Percentiles rank a stretch among this genome's conserved stretches.
Conservation (phyloP, 306 rosid genomes). For the Inga laurina region DNA sequence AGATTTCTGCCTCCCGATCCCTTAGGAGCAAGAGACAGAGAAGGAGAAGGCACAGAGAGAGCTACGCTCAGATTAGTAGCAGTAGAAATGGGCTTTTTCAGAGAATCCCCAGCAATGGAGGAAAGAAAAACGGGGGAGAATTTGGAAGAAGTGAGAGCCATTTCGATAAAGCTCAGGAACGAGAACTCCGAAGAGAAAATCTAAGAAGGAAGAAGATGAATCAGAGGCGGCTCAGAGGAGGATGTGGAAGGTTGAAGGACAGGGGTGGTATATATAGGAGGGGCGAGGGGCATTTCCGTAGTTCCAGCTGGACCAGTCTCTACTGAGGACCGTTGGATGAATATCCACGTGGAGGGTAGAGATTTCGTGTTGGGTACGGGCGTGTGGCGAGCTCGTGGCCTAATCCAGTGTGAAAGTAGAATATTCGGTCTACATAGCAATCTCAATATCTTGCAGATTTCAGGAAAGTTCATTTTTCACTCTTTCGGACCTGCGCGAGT, state of each 20-base stretch:
- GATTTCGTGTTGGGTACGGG: conserved; percentile 30
- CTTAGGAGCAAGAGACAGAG: not conserved
- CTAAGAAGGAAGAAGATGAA: not conserved
- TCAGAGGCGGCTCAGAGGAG: conserved; percentile 8
- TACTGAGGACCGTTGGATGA: conserved; percentile 37
- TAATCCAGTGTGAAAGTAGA: conserved; percentile 13
- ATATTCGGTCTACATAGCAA: conserved; percentile 32
- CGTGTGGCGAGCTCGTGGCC: conserved; percentile 74
- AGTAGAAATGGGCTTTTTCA: conserved; percentile 15
- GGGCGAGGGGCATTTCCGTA: conserved; percentile 18
- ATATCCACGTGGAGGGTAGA: not conserved
- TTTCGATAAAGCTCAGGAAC: not conserved
- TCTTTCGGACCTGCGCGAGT: not conserved
- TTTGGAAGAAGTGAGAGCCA: conserved; percentile 43
- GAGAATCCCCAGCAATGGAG: conserved; percentile 20
- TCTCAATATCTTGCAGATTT: not conserved
- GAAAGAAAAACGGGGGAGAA: conserved; percentile 36
- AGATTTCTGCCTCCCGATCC: conserved; percentile 29
- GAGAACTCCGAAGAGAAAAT: not conserved
- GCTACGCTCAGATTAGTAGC: conserved; percentile 20
- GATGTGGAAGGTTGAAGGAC: conserved; percentile 1
- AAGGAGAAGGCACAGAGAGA: not conserved
- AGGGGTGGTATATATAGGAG: conserved; percentile 15
- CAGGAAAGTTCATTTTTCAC: not conserved
- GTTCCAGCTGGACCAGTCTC: not conserved